Percentiles rank a stretch among this genome's conserved stretches.
Conservation (phyloP, 495 filamentous ascomycete species). For the Extremus antarcticus region DNA sequence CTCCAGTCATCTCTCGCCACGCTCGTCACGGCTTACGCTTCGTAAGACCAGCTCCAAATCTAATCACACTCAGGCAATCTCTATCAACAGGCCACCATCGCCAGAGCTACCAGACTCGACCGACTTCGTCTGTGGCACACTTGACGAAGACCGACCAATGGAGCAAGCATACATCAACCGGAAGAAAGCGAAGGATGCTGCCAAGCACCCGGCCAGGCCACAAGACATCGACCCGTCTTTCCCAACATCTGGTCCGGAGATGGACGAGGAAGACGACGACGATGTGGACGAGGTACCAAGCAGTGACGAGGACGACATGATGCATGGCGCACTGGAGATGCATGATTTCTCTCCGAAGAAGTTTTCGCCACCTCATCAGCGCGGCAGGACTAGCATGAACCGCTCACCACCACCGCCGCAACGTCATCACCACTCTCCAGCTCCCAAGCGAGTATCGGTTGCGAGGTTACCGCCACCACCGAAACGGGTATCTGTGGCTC, state of each 20-base stretch:
- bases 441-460: slow-evolving; percentile 1
- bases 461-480: slow-evolving; percentile 17
- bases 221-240: slow-evolving; percentile 98
- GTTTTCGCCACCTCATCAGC: background rate
- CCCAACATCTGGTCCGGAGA: slow-evolving; percentile 79
- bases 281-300: slow-evolving; percentile 42
- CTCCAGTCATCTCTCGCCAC: slow-evolving; percentile 28
- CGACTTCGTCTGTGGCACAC: slow-evolving; percentile 93
- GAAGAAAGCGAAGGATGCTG: slow-evolving; percentile 65
- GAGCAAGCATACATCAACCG: slow-evolving; percentile 86
- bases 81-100: slow-evolving; percentile 47
- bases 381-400: slow-evolving; percentile 42
- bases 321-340: slow-evolving; percentile 26
- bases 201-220: slow-evolving; percentile 66
- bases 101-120: slow-evolving; percentile 82
- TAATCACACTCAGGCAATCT: slow-evolving; percentile 21
- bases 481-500: background rate
- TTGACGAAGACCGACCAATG: slow-evolving; percentile 90
- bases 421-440: slow-evolving; percentile 37
- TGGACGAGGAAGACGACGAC: slow-evolving; percentile 57
- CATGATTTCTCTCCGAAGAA: slow-evolving; percentile 1
- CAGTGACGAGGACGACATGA: slow-evolving; percentile 44
- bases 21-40: slow-evolving; percentile 11
- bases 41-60: background rate
- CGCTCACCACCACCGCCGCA: slow-evolving; percentile 37